A percentile compares a stretch with the other conserved stretches of the same genome.
phyloP scores from a whole-genome alignment of 2,329 filamentous ascomycete species.

The Colletotrichum tofieldiae region DNA sequence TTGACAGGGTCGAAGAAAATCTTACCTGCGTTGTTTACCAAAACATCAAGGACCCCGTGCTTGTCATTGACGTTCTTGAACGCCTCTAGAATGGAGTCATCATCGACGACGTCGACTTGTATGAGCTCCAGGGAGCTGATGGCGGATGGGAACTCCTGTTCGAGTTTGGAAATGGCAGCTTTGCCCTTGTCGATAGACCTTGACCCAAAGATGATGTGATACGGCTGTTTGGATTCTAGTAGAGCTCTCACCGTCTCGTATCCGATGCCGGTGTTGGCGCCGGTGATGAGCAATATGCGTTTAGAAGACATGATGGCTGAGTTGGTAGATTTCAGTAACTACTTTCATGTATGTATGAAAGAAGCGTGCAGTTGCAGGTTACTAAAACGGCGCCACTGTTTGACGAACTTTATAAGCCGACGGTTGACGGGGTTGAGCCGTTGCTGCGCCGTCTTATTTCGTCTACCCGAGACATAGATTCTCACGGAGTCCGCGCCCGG shows the following conservation, averaged over 20 bases:
- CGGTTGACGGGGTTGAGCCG: background rate
- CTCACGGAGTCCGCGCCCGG: slow-evolving; percentile 4
- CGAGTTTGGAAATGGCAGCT: slow-evolving; percentile 59
- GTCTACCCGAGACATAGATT: background rate
- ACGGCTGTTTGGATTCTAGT: slow-evolving; percentile 61
- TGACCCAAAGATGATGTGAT: slow-evolving; percentile 70
- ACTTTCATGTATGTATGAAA: background rate
- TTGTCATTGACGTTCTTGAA: slow-evolving; percentile 48
- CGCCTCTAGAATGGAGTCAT: slow-evolving; percentile 59
- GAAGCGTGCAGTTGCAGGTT: background rate
- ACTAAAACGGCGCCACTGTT: background rate
- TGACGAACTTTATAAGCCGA: too few species aligned
- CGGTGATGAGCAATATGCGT: slow-evolving; percentile 70
- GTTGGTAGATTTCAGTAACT: background rate
- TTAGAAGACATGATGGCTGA: slow-evolving; percentile 30
- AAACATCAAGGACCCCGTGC: slow-evolving; percentile 50
- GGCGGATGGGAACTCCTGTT: slow-evolving; percentile 57
- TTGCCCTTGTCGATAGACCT: slow-evolving; percentile 67
- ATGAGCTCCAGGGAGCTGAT: slow-evolving; percentile 61
- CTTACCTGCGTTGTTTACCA: slow-evolving; percentile 53
- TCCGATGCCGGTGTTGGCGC: slow-evolving; percentile 74
- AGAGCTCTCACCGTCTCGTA: slow-evolving; percentile 71
- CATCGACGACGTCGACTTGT: slow-evolving; percentile 68
- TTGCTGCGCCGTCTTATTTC: background rate
- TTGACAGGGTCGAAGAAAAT: slow-evolving; percentile 44